A percentile compares a stretch with the other conserved stretches of the same genome.
Conservation (phyloP, 2,329 filamentous ascomycete genomes). For the Talaromyces pinophilus region DNA sequence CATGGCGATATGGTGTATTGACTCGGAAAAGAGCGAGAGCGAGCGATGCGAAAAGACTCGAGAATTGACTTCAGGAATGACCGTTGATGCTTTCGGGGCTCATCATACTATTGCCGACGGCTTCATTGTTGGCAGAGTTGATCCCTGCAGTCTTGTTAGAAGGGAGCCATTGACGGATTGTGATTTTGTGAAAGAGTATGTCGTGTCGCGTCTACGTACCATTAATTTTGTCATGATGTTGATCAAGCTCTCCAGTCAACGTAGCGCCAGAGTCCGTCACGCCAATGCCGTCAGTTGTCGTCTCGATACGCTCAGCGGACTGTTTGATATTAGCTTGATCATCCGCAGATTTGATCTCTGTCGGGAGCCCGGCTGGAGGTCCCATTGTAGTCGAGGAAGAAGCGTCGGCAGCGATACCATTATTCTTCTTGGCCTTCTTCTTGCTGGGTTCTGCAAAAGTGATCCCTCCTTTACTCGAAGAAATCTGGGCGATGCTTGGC, state of each 20-base stretch:
- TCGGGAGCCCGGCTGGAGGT: slow-evolving; percentile 27
- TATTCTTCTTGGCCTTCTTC: slow-evolving; percentile 47
- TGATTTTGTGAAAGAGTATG: slow-evolving; percentile 49
- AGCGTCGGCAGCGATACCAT: slow-evolving; percentile 32
- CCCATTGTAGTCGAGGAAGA: slow-evolving; percentile 16
- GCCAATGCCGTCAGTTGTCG: slow-evolving; percentile 22
- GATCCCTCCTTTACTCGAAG: slow-evolving; percentile 31
- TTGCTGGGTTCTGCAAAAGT: slow-evolving; percentile 40
- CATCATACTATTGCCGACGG: slow-evolving; percentile 66
- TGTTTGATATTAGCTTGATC: slow-evolving; percentile 32
- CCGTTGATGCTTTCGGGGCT: slow-evolving; percentile 75
- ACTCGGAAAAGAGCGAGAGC: slow-evolving; percentile 19
- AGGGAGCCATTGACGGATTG: slow-evolving; percentile 57
- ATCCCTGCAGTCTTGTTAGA: slow-evolving; percentile 52
- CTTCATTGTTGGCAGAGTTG: slow-evolving; percentile 44
- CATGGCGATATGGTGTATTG: not conserved
- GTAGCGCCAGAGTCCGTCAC: slow-evolving; percentile 8
- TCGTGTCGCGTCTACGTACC: slow-evolving; percentile 31
- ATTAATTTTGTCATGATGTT: slow-evolving; percentile 34
- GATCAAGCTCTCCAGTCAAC: slow-evolving; percentile 23
- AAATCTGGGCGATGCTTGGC: slow-evolving; percentile 27
- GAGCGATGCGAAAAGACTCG: slow-evolving; percentile 12
- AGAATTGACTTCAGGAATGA: slow-evolving; percentile 30
- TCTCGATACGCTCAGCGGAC: slow-evolving; percentile 25
- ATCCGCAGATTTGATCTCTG: slow-evolving; percentile 31